A percentile compares a stretch with the other conserved stretches of the same genome.
These are phyloP conservation scores for Knoxia roxburghii DNA, from an alignment of 257 asterid species.

Conservation along the genomic window DNA sequence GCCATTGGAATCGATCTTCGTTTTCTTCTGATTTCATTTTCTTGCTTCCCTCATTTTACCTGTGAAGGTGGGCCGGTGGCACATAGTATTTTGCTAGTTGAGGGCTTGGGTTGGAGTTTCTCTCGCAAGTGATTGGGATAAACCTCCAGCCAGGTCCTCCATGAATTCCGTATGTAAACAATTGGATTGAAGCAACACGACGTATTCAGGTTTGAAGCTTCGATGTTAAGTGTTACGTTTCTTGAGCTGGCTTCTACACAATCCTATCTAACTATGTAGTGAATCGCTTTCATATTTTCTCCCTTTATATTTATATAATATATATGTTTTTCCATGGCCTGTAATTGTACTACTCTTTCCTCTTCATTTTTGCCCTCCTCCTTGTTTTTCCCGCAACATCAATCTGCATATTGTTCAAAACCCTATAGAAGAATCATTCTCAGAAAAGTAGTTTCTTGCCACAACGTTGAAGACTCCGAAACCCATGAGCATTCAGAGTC, in stretches of 20 bases:
- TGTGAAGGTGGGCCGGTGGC: no score
- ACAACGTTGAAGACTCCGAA: slow-evolving; percentile 6
- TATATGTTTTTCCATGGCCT: slow-evolving; percentile 34
- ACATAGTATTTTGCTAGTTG: no score
- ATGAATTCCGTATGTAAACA: no score
- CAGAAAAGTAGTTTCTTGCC: slow-evolving; percentile 8
- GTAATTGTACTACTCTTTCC: slow-evolving; percentile 34
- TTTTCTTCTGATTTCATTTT: no score
- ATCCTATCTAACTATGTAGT: slow-evolving; percentile 13
- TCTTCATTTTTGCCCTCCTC: slow-evolving; percentile 39
- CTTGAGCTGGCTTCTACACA: neutral
- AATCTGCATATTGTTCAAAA: slow-evolving; percentile 28
- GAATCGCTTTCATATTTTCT: neutral
- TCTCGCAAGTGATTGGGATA: no score
- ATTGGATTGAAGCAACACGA: no score
- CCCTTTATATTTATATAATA: neutral
- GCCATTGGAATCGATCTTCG: no score
- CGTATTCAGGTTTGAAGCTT: no score
- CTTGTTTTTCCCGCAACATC: slow-evolving; percentile 19
- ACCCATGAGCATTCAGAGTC: slow-evolving; percentile 19
- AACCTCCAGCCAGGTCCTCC: no score
- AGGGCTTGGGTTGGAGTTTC: no score
- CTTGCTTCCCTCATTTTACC: no score
- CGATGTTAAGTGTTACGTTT: no score
- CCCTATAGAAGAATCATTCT: slow-evolving; percentile 29